Base-by-base conservation (phyloP, 208 protist species). In the Leishmania guyanensis region DNA sequence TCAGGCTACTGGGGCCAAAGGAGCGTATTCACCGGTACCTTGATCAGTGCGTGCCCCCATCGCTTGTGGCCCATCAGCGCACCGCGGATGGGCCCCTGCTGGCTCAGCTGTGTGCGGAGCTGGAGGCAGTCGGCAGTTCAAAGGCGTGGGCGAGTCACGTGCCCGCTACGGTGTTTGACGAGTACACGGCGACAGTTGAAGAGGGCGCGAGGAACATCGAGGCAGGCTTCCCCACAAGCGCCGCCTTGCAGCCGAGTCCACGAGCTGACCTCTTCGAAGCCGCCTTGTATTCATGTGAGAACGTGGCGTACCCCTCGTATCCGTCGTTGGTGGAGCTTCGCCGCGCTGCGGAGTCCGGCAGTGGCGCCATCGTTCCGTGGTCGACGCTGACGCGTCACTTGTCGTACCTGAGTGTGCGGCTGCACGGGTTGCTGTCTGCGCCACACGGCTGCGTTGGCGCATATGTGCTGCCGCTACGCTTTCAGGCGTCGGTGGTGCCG, bases 401-500 rank as follows among this genome's bases (percentile, higher is more conserved):
- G 64, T 54, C 75, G 54, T 75, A 81, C 29, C 69, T 84, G 56
- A 69, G 33, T 29, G 56, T 36, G 33, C 77, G 82, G 39, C 62
- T 88, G 2, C 75, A 69, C 33, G n/a, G 72, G 3, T 48, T 88
- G 8, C 46, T 86, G 33, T 78, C 69, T 8, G 60, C 77, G 43
- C 65, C 75, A 65, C 36, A 81, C 26, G 48, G 43, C 12, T 58
- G 33, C 26, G 58, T n/a, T 17, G 70, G 77, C 16, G 65, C 29
- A 20, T 87, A 89, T 75, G 79, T 75, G 50, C 33, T 93, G 14
- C 88, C 90, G 5, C 60, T 56, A 46, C 82, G 85, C 72, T 74
- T 94, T 71, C 92, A 91, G 72, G 77, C 76, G 36, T 83, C 72
- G 33, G 76, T 94, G 60, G 82, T 92, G 54, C 90, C 91, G 22